Evolutionary conservation across 768 basidiomycete genomes (phyloP).

Genomic region (Rhizopogon vesiculosus): DNA sequence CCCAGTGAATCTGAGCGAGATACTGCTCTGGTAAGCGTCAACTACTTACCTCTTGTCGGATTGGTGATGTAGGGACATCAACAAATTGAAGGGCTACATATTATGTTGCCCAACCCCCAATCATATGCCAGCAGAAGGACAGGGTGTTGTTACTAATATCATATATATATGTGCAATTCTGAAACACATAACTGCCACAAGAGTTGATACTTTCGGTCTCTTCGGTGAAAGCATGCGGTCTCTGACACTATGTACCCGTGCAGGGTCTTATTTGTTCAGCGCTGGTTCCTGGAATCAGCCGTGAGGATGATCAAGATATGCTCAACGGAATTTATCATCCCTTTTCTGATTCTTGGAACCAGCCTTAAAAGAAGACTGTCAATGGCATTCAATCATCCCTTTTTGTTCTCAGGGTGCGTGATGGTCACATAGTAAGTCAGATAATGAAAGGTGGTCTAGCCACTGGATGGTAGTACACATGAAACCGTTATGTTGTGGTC

Average conservation of each 20-base stretch:
- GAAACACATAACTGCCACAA: too few species aligned
- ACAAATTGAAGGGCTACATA: neutral
- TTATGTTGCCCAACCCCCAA: neutral
- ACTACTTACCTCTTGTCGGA: neutral
- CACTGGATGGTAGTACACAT: constrained; percentile 21
- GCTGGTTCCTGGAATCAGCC: too few species aligned
- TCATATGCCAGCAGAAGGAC: neutral
- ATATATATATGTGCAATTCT: too few species aligned
- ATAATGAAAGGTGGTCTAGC: neutral
- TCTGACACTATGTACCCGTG: too few species aligned
- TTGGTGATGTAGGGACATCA: too few species aligned
- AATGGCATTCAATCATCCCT: constrained; percentile 16
- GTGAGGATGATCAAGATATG: too few species aligned
- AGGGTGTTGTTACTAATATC: too few species aligned
- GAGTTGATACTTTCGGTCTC: too few species aligned
- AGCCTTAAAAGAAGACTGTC: neutral
- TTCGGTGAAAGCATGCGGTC: too few species aligned
- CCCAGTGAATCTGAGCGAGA: too few species aligned
- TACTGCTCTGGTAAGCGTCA: neutral
- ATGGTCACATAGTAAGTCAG: neutral
- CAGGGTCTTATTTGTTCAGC: too few species aligned
- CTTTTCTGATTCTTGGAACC: neutral
- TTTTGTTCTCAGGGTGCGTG: constrained; percentile 10
- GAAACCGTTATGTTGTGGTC: constrained; percentile 15
- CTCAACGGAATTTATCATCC: too few species aligned